Percentiles rank a stretch among this genome's conserved stretches.
These are phyloP conservation scores for Lumnitzera littorea DNA, from an alignment of 345 rosid species.

Conservation along the genomic window DNA sequence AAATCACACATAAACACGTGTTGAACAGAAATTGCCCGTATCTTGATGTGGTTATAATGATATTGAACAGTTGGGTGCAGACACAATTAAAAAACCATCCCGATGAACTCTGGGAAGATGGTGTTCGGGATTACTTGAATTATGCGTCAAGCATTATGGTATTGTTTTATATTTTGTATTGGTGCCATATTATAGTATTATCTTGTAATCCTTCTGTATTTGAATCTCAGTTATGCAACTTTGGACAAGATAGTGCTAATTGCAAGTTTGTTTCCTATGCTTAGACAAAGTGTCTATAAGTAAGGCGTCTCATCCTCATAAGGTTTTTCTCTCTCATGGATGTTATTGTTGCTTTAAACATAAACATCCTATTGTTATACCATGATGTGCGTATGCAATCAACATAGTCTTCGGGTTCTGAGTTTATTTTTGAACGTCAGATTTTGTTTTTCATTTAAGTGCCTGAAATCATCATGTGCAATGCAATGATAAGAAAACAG, in stretches of 20 bases:
- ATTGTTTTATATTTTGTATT: conserved; percentile 9
- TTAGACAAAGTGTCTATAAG: background rate
- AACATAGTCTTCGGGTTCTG: no score
- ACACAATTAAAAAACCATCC: conserved; percentile 83
- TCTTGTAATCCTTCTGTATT: background rate
- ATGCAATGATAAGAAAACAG: no score
- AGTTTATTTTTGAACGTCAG: no score
- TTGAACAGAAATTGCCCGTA: background rate
- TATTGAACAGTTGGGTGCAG: conserved; percentile 79
- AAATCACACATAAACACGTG: no score
- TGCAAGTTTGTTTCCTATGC: background rate
- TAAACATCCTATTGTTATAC: no score
- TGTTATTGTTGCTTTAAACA: no score
- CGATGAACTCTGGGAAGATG: conserved; percentile 99
- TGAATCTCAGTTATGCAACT: background rate
- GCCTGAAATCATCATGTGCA: no score
- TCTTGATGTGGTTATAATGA: conserved; percentile 6
- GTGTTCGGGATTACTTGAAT: conserved; percentile 60
- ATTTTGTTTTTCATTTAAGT: no score
- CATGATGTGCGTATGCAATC: no score
- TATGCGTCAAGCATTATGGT: conserved; percentile 81
- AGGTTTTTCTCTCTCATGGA: no score
- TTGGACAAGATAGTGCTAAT: background rate
- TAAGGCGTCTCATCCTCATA: no score
- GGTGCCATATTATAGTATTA: background rate